A percentile compares a stretch with the other conserved stretches of the same genome.
Evolutionary conservation across 495 filamentous ascomycete species (phyloP).

Genomic region (Tuber melanosporum): DNA sequence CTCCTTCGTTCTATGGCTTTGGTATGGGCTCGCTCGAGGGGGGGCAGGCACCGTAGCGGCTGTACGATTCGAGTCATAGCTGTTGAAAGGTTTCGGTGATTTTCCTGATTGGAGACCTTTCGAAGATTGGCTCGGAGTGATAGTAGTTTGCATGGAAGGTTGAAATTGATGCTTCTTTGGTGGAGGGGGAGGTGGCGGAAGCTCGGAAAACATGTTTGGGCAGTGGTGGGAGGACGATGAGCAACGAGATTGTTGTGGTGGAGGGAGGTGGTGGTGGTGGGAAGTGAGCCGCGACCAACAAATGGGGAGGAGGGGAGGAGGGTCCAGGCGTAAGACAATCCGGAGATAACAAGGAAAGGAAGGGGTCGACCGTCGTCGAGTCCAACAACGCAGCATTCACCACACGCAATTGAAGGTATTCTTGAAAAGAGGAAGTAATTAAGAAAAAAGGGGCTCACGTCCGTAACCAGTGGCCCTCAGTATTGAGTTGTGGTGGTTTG

Average conservation of each 20-base stretch:
- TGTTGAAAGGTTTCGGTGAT: not conserved
- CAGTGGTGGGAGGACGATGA: not conserved
- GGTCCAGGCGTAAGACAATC: not conserved
- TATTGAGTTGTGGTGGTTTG: not conserved
- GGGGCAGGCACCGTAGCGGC: not conserved
- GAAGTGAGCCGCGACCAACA: not conserved
- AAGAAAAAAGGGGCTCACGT: not conserved
- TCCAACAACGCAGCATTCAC: conserved; percentile 6
- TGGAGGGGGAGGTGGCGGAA: not conserved
- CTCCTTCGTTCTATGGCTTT: conserved; percentile 11
- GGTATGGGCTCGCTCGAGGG: conserved; percentile 1
- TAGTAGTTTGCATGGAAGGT: not conserved
- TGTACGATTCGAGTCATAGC: conserved; percentile 1
- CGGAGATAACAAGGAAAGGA: not conserved
- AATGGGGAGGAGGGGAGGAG: not conserved
- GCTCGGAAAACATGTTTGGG: not conserved
- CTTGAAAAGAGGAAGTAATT: not conserved
- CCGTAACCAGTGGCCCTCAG: not conserved
- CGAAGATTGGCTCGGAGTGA: not conserved
- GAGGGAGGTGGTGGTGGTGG: not conserved
- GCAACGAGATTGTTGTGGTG: not conserved
- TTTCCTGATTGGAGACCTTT: not conserved
- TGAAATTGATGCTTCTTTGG: not conserved
- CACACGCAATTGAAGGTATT: conserved; percentile 1
- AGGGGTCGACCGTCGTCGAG: not conserved